A percentile compares a stretch with the other conserved stretches of the same genome.
These are phyloP conservation scores for Eimeria praecox DNA, from an alignment of 169 alveolate genomes.

Conservation along the genomic window DNA sequence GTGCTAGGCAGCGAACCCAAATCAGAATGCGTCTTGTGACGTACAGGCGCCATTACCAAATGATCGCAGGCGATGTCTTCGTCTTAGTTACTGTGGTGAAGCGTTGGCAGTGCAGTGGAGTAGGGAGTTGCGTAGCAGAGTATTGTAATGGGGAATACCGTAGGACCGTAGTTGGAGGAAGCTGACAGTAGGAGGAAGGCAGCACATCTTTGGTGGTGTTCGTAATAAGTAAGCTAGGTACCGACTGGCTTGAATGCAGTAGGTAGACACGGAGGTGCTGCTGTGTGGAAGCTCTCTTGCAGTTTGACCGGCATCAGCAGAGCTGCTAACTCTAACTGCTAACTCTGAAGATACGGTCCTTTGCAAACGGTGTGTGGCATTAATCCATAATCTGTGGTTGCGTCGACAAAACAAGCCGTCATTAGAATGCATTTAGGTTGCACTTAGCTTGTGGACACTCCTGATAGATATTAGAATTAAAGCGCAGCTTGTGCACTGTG, in stretches of 20 bases:
- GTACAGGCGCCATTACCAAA: constrained; percentile 32
- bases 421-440: too few relatives aligned
- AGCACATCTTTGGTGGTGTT: too few relatives aligned
- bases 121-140: constrained; percentile 5
- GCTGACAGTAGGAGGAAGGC: not conserved
- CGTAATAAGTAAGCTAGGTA: not conserved
- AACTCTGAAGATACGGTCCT: too few relatives aligned
- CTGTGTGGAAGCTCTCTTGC: too few relatives aligned
- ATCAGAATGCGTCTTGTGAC: constrained; percentile 30
- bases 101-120: not conserved
- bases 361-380: too few relatives aligned
- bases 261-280: not conserved
- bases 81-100: not conserved
- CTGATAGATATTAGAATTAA: too few relatives aligned
- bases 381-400: too few relatives aligned
- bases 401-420: too few relatives aligned
- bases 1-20: constrained; percentile 63
- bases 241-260: not conserved
- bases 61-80: not conserved
- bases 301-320: not conserved
- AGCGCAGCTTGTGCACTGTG: too few relatives aligned
- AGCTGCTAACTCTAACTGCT: too few relatives aligned
- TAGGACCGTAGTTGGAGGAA: not conserved
- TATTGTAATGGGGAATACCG: too few relatives aligned
- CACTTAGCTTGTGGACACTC: too few relatives aligned